phyloP scores from a whole-genome alignment of 345 rosid genomes.

The Eucalyptus guilfoylei region DNA sequence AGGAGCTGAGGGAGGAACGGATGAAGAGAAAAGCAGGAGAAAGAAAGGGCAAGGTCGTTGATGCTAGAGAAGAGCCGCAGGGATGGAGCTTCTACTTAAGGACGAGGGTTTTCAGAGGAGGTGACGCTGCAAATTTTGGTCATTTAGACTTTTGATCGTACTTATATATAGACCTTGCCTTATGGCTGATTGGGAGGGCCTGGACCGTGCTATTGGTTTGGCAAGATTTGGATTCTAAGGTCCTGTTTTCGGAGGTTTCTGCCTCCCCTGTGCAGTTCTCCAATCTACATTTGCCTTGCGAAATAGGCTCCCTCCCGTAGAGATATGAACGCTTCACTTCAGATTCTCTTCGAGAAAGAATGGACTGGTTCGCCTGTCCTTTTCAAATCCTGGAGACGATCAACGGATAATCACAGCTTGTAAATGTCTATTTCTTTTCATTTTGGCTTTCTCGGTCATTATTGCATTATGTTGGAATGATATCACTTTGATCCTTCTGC shows the following conservation, averaged over 20 bases:
- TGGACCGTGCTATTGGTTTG: background rate
- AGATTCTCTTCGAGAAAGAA: background rate
- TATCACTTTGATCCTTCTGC: background rate
- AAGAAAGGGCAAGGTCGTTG: slow-evolving; percentile 54
- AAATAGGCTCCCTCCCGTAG: background rate
- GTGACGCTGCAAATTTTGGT: background rate
- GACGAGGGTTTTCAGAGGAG: slow-evolving; percentile 34
- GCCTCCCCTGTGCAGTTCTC: background rate
- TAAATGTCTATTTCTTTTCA: background rate
- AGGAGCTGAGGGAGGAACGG: slow-evolving; percentile 79
- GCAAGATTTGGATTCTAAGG: background rate
- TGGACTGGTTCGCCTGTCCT: background rate
- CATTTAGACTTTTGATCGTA: background rate
- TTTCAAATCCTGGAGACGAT: background rate
- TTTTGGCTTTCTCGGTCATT: background rate
- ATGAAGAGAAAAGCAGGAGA: no score
- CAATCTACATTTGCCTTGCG: background rate
- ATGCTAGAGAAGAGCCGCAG: slow-evolving; percentile 32
- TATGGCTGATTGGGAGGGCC: background rate
- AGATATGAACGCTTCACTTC: background rate
- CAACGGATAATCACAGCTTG: background rate
- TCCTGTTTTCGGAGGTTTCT: background rate
- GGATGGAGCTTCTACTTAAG: slow-evolving; percentile 4
- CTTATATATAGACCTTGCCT: background rate
- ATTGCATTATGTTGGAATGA: background rate